phyloP scores from a whole-genome alignment of 208 protist genomes.

The Novymonas esmeraldas region DNA sequence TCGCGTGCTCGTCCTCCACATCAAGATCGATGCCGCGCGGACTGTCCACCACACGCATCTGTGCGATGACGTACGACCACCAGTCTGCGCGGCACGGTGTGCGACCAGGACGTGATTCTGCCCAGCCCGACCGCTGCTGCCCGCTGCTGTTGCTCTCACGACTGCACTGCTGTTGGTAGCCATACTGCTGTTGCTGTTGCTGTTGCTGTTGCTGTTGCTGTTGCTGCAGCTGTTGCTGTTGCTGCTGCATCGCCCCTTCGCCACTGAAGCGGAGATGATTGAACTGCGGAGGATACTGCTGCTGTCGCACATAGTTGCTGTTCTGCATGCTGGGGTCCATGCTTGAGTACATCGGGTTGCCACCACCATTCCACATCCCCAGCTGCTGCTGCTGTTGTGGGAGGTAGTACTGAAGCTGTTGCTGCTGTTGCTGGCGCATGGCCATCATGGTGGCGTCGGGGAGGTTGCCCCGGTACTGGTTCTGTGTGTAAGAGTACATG shows the following conservation, averaged over 20 bases:
- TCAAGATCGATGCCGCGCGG: constrained; percentile 43
- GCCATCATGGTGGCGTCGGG: constrained; percentile 24
- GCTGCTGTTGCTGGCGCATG: constrained; percentile 13
- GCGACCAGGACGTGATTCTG: constrained; percentile 21
- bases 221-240: constrained; percentile 7
- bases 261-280: no score
- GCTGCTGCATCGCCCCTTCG: no score
- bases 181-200: constrained; percentile 26
- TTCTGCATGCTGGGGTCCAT: constrained; percentile 16
- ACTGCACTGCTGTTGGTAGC: constrained; percentile 5
- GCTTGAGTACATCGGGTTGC: constrained; percentile 1
- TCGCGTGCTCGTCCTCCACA: constrained; percentile 32
- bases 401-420: constrained; percentile 4
- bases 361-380: constrained; percentile 8
- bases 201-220: constrained; percentile 20
- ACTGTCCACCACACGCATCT: constrained; percentile 44
- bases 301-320: constrained; percentile 9
- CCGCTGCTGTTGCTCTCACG: constrained; percentile 1
- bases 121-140: constrained; percentile 23
- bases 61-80: constrained; percentile 38
- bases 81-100: constrained; percentile 42
- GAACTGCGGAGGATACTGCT: no score
- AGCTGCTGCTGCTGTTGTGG: constrained; percentile 7
- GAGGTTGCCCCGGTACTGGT: not conserved
- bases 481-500: constrained; percentile 14